Conservation (phyloP, 495 filamentous ascomycete species). For the Neurospora sp. region DNA sequence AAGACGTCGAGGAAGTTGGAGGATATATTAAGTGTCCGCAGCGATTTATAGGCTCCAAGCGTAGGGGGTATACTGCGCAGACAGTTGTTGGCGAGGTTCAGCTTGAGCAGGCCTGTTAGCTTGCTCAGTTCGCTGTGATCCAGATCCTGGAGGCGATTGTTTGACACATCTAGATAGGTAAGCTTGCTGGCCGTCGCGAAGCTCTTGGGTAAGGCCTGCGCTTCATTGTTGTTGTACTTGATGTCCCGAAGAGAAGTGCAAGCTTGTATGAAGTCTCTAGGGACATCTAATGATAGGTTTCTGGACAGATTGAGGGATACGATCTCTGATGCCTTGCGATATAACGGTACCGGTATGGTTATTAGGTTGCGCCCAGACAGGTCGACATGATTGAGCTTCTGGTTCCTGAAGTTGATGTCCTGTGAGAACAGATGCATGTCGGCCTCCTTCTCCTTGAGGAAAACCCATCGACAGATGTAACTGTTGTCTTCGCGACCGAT, state of each 20-base stretch:
- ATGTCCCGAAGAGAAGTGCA: slow-evolving; percentile 90
- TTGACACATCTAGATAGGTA: slow-evolving; percentile 86
- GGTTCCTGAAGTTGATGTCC: slow-evolving; percentile 73
- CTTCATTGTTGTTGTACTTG: slow-evolving; percentile 87
- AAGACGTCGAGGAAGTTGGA: slow-evolving; percentile 85
- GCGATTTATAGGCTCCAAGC: slow-evolving; percentile 63
- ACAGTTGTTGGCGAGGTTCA: slow-evolving; percentile 89
- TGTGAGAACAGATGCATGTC: slow-evolving; percentile 51
- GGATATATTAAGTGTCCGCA: slow-evolving; percentile 79
- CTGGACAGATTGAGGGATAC: slow-evolving; percentile 87
- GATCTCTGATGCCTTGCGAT: slow-evolving; percentile 84
- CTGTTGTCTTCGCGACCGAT: slow-evolving; percentile 97
- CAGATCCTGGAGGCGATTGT: slow-evolving; percentile 80
- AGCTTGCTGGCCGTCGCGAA: slow-evolving; percentile 71
- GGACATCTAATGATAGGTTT: slow-evolving; percentile 86
- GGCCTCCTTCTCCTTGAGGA: slow-evolving; percentile 76
- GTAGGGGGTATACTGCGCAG: slow-evolving; percentile 66
- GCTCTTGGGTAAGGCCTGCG: slow-evolving; percentile 74
- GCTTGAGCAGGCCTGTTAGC: slow-evolving; percentile 61
- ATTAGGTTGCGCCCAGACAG: slow-evolving; percentile 83
- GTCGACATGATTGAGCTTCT: slow-evolving; percentile 90
- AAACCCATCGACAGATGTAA: slow-evolving; percentile 91
- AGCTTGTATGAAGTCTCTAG: slow-evolving; percentile 91
- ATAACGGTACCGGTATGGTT: slow-evolving; percentile 89
- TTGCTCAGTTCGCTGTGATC: slow-evolving; percentile 66